Conservation (phyloP, 2,329 filamentous ascomycete genomes). For the Aspergillus tanneri region DNA sequence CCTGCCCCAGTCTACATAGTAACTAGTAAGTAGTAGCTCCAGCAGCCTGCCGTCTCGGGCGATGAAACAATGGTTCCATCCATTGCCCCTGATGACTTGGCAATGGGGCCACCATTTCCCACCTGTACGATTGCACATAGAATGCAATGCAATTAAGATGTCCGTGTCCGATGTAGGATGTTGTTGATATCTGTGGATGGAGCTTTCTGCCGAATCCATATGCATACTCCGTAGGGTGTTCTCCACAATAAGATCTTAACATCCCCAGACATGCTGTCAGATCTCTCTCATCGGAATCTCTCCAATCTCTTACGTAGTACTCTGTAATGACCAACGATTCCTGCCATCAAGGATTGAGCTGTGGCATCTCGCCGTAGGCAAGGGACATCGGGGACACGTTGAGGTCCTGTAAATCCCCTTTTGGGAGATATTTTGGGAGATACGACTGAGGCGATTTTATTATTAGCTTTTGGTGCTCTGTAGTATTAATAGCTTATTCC, state of each 20-base stretch:
- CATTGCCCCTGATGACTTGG: conserved; percentile 12
- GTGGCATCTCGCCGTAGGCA: not conserved
- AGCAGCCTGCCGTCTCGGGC: conserved; percentile 5
- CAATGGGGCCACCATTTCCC: no score
- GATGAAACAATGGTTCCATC: conserved; percentile 15
- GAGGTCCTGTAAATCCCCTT: not conserved
- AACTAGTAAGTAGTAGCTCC: no score
- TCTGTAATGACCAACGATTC: not conserved
- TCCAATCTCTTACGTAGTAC: not conserved
- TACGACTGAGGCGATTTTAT: not conserved
- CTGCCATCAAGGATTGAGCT: not conserved
- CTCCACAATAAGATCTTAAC: no score
- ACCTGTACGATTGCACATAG: not conserved
- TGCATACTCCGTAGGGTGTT: no score
- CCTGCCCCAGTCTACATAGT: no score
- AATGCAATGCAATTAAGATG: not conserved
- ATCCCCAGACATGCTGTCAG: not conserved
- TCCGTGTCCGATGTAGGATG: not conserved
- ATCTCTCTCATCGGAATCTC: no score
- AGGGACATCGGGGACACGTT: not conserved
- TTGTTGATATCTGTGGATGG: no score
- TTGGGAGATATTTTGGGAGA: not conserved
- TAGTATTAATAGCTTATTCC: no score
- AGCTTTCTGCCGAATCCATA: not conserved
- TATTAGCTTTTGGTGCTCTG: not conserved